These are phyloP conservation scores for Salvia rosmarinus DNA, from an alignment of 257 asterid species.

Conservation along the genomic window DNA sequence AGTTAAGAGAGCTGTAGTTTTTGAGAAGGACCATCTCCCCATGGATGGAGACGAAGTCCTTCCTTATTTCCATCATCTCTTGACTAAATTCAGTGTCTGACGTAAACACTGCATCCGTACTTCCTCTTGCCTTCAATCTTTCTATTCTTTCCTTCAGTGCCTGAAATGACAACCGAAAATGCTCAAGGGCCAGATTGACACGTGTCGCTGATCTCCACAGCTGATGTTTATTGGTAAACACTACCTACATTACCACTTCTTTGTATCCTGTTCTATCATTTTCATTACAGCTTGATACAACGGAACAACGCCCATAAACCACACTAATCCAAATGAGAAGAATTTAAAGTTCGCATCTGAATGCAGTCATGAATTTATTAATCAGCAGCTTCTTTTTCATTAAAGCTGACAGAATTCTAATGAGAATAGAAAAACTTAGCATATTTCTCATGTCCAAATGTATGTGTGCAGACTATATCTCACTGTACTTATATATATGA, in stretches of 20 bases:
- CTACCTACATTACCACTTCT: neutral
- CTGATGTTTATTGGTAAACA: neutral
- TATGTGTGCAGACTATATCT: neutral
- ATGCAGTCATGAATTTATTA: neutral
- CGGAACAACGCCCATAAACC: conserved; percentile 10
- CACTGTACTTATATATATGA: neutral
- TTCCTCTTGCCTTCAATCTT: conserved; percentile 57
- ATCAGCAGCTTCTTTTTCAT: neutral
- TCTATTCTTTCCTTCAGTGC: conserved; percentile 84
- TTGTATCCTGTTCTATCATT: neutral
- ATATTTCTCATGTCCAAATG: neutral
- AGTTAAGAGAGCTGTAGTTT: conserved; percentile 86
- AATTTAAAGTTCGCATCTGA: neutral
- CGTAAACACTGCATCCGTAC: conserved; percentile 41
- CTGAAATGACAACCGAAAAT: conserved; percentile 43
- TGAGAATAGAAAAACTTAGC: neutral
- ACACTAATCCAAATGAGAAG: neutral
- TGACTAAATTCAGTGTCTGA: conserved; percentile 72
- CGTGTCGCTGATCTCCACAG: neutral
- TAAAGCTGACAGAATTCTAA: conserved; percentile 6
- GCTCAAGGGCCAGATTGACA: conserved; percentile 19
- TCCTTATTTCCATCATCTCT: conserved; percentile 82
- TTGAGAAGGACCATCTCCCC: conserved; percentile 97
- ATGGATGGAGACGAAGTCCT: conserved; percentile 83
- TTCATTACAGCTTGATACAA: conserved; percentile 12